Base-by-base conservation (phyloP, 106 monocot species). In the Dendrobium chrysotoxum region DNA sequence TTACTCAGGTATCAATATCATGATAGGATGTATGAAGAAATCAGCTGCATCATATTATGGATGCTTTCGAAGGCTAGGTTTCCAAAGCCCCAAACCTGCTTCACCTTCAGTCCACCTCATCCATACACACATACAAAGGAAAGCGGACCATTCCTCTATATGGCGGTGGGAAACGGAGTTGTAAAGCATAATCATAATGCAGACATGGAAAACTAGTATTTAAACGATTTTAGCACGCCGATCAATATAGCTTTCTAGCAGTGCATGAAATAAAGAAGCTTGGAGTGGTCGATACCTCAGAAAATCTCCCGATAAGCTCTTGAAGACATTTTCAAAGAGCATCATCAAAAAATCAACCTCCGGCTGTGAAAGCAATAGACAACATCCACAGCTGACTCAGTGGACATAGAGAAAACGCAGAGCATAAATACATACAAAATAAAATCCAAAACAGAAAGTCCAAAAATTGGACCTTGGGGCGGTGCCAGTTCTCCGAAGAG, bases 401-500 rank as follows among this genome's bases (percentile, higher is more conserved):
- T 21, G 54, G 18, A 17, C 50, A 72, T n/a, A 10, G 23, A 54
- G 4, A 53, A 20, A 7, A 38, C 54, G 31, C 18, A 26, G 35
- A 58, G 16, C 2, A 53, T 47, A 16, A 1, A 45, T 28, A 26
- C 0, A 53, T 77, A 71, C 9, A 70, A 30, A 5, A 21, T 31
- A 30, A 70, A 30, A 70, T n/a, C n/a, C 70, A 15, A 30, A 30
- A 12, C 0, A 30, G 3, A 68, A 68, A 68, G 13, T 30, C 30
- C 12, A 21, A 68, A 17, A 58, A 75, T 5, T 25, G 1, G 30
- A 90, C 93, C 90, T 91, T 88, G 46, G 93, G 86, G 3, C 93
- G 91, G 75, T 73, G 81, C 91, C 91, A 94, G 81, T 94, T 94
- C 83, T 94, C 93, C 50, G 81, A 38, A 58, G 93, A 94, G 81